These are phyloP conservation scores for Asparagopsis taxiformis DNA, from an alignment of 31 red algal species.

Conservation along the genomic window DNA sequence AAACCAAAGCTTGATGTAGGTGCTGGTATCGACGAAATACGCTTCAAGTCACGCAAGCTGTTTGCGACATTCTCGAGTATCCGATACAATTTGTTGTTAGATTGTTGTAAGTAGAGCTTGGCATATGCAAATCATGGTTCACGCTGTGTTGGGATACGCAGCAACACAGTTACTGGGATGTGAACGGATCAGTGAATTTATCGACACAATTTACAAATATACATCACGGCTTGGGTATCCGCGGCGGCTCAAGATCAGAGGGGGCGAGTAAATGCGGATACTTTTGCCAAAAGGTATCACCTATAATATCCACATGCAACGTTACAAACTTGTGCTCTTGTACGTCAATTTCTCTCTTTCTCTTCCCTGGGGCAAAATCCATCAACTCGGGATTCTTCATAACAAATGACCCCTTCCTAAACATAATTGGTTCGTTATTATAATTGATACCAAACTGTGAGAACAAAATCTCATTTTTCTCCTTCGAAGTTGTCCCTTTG, in stretches of 20 bases:
- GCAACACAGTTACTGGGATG: no score
- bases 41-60: no score
- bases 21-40: no score
- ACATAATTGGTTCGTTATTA: constrained; percentile 59
- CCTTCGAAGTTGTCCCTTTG: constrained; percentile 65
- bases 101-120: no score
- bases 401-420: constrained; percentile 82
- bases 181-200: no score
- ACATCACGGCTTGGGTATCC: constrained; percentile 8
- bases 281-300: constrained; percentile 23
- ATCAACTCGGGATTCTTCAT: neutral
- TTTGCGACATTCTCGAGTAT: no score
- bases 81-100: no score
- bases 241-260: neutral
- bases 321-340: neutral
- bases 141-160: no score
- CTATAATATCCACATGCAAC: constrained; percentile 27
- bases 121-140: no score
- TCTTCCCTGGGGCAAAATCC: neutral
- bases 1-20: no score
- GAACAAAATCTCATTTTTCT: constrained; percentile 94
- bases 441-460: constrained; percentile 87
- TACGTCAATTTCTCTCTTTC: neutral
- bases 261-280: constrained; percentile 29
- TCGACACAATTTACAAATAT: no score